Conservation (phyloP, 768 basidiomycete species). For the Termitomyces sp. region DNA sequence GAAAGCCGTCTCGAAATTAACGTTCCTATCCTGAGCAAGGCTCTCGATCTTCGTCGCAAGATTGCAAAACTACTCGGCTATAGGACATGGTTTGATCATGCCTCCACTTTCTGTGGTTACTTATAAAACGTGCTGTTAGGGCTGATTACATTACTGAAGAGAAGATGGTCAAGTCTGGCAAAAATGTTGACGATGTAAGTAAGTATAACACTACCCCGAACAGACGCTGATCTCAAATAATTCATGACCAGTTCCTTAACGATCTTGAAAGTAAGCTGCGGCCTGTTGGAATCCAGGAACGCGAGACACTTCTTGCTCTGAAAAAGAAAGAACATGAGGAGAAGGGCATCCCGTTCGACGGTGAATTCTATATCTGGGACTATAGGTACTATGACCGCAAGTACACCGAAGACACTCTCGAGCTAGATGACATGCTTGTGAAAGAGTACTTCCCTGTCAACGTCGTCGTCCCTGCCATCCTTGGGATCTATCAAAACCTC, state of each 20-base stretch:
- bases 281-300: constrained; percentile 68
- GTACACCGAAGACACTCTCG: constrained; percentile 60
- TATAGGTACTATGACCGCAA: constrained; percentile 71
- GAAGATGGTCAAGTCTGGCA: constrained; percentile 78
- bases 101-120: not conserved
- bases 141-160: constrained; percentile 82
- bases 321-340: constrained; percentile 71
- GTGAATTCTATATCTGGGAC: constrained; percentile 80
- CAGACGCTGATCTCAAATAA: constrained; percentile 3
- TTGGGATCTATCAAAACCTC: constrained; percentile 79
- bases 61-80: constrained; percentile 68
- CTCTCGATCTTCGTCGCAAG: constrained; percentile 63
- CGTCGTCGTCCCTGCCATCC: constrained; percentile 75
- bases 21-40: constrained; percentile 61
- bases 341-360: constrained; percentile 58
- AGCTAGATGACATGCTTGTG: constrained; percentile 70
- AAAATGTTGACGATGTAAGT: constrained; percentile 50
- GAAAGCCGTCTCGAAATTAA: constrained; percentile 69
- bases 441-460: constrained; percentile 90
- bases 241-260: constrained; percentile 55
- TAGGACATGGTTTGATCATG: constrained; percentile 47
- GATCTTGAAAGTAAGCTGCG: constrained; percentile 71
- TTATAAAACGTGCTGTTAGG: constrained; percentile 21
- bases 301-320: constrained; percentile 57
- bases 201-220: not conserved